These are phyloP conservation scores for Terana coerulea DNA, from an alignment of 768 basidiomycete genomes.

Conservation along the genomic window DNA sequence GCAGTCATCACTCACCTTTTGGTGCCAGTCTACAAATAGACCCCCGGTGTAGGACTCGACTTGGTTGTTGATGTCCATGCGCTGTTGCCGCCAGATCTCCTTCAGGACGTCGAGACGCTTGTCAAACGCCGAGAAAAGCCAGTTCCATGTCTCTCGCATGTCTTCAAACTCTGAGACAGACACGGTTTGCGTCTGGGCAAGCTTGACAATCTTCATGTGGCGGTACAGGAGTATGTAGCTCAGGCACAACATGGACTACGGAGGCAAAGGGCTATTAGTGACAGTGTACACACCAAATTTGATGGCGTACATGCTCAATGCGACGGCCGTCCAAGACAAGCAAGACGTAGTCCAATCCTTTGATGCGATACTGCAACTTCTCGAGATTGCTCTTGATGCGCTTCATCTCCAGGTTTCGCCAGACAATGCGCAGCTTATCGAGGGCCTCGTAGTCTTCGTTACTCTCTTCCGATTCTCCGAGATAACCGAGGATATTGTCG, in stretches of 20 bases:
- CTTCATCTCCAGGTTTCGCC: slow-evolving; percentile 3
- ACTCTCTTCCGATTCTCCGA: slow-evolving; percentile 1
- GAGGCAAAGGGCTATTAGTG: not conserved
- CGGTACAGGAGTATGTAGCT: slow-evolving; percentile 19
- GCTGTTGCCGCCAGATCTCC: slow-evolving; percentile 24
- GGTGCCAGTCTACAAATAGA: slow-evolving; percentile 24
- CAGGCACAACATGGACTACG: slow-evolving; percentile 17
- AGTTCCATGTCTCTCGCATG: slow-evolving; percentile 20
- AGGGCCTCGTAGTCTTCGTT: slow-evolving; percentile 6
- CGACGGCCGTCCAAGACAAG: not conserved
- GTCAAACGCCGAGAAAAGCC: slow-evolving; percentile 18
- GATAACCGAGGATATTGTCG: not conserved
- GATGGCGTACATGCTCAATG: slow-evolving; percentile 8
- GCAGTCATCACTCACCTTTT: not conserved
- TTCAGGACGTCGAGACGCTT: slow-evolving; percentile 16
- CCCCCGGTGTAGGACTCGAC: slow-evolving; percentile 19
- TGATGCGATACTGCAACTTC: not conserved
- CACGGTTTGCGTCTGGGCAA: slow-evolving; percentile 15
- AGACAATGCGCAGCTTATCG: not conserved
- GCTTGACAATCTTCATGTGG: slow-evolving; percentile 19
- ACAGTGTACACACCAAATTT: slow-evolving; percentile 7
- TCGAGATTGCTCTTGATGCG: slow-evolving; percentile 7
- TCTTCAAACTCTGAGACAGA: slow-evolving; percentile 17
- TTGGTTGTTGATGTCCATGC: slow-evolving; percentile 18
- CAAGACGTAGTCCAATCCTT: not conserved